Conservation (phyloP, 768 basidiomycete species). For the Tricholoma bakamatsutake region DNA sequence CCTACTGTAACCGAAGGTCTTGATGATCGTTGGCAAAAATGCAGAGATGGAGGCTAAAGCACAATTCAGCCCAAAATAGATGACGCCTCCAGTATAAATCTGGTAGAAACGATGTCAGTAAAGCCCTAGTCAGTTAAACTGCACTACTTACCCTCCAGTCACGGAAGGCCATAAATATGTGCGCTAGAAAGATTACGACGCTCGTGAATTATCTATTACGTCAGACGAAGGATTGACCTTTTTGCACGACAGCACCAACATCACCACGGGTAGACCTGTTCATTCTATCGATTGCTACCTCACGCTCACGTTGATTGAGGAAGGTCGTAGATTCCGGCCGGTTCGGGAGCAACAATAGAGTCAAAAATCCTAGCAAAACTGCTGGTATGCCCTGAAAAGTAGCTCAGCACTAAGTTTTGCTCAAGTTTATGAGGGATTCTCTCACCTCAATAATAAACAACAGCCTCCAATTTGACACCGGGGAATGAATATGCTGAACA, state of each 20-base stretch:
- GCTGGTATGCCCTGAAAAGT: conserved; percentile 56
- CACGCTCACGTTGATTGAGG: conserved; percentile 47
- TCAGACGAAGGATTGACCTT: conserved; percentile 30
- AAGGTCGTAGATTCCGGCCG: conserved; percentile 65
- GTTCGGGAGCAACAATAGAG: conserved; percentile 54
- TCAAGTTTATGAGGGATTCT: neutral
- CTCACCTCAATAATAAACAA: conserved; percentile 70
- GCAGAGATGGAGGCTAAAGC: conserved; percentile 77
- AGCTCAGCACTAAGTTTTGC: neutral
- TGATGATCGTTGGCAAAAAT: conserved; percentile 79
- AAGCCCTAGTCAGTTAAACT: neutral
- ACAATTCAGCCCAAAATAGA: conserved; percentile 75
- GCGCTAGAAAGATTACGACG: conserved; percentile 32
- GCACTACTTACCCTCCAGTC: conserved; percentile 60
- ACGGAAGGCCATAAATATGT: conserved; percentile 53
- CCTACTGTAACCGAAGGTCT: conserved; percentile 67
- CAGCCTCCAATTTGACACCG: conserved; percentile 51
- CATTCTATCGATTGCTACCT: conserved; percentile 61
- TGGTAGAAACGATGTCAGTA: conserved; percentile 14
- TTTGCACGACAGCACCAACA: conserved; percentile 56
- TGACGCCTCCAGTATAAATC: conserved; percentile 62
- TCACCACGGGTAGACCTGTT: conserved; percentile 64
- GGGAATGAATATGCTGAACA: conserved; percentile 51
- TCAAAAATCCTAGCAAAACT: conserved; percentile 53
- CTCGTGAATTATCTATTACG: neutral